Conservation (phyloP, 352 stramenopile genomes). For the Poterioochromonas sp. region DNA sequence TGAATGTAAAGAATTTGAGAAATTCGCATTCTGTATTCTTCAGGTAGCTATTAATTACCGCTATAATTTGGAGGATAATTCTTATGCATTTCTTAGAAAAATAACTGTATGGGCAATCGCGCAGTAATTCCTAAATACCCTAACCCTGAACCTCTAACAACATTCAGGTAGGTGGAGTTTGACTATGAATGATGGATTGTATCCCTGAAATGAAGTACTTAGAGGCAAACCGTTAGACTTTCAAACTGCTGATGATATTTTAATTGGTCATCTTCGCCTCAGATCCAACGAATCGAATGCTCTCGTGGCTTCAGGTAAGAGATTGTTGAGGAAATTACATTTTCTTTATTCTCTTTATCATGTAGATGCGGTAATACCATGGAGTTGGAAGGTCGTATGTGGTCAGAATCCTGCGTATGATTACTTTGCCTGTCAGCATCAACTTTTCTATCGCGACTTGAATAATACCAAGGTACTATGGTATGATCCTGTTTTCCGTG, state of each 20-base stretch:
- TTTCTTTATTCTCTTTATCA: too few species aligned
- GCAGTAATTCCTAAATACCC: constrained; percentile 14
- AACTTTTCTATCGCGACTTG: constrained; percentile 28
- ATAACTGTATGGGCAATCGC: constrained; percentile 47
- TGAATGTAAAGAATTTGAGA: constrained; percentile 43
- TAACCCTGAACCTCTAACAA: not conserved
- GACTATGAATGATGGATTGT: constrained; percentile 37
- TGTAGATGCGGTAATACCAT: constrained; percentile 34
- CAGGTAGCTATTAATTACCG: not conserved
- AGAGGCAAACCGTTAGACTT: constrained; percentile 39
- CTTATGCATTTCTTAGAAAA: constrained; percentile 34
- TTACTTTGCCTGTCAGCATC: constrained; percentile 46
- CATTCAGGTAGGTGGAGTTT: not conserved
- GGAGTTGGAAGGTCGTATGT: constrained; percentile 44
- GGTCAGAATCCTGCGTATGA: constrained; percentile 47
- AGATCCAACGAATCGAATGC: constrained; percentile 32
- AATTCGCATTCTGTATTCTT: constrained; percentile 46
- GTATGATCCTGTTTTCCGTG: constrained; percentile 43
- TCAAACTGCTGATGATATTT: constrained; percentile 40
- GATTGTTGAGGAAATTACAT: too few species aligned
- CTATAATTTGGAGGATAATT: not conserved
- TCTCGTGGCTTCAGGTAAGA: constrained; percentile 39
- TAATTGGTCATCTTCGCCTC: constrained; percentile 24
- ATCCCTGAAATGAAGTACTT: constrained; percentile 33
- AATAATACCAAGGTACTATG: constrained; percentile 34